Evolutionary conservation across 192 early-diverging fungal genomes (phyloP).

Genomic region (Rhizophlyctis rosea): DNA sequence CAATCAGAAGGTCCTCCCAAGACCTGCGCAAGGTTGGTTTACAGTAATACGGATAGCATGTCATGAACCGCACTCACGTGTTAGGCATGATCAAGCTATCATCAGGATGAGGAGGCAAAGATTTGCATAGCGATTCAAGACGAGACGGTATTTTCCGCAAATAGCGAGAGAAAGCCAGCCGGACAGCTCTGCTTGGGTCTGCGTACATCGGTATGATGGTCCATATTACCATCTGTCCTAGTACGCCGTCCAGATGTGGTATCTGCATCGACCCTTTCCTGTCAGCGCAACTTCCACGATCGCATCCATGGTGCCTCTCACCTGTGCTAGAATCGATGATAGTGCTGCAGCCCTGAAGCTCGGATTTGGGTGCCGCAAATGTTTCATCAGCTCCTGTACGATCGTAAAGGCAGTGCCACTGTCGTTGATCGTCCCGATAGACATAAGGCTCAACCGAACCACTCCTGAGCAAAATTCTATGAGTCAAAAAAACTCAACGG

Average conservation of each 20-base stretch:
- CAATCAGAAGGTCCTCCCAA: conserved; percentile 51
- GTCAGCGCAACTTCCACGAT: neutral
- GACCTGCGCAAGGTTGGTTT: too few relatives aligned
- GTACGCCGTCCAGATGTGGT: conserved; percentile 33
- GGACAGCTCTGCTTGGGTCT: conserved; percentile 43
- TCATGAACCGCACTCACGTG: conserved; percentile 25
- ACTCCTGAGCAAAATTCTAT: conserved; percentile 25
- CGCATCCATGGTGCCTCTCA: too few relatives aligned
- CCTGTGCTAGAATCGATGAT: conserved; percentile 32
- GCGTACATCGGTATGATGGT: conserved; percentile 49
- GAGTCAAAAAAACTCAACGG: neutral
- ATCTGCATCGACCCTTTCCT: conserved; percentile 5
- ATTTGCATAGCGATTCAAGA: conserved; percentile 32
- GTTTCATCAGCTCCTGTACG: conserved; percentile 46
- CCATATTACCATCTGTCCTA: conserved; percentile 40
- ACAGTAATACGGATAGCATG: too few relatives aligned
- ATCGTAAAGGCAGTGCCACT: conserved; percentile 21
- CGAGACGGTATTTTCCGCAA: conserved; percentile 38
- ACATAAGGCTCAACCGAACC: conserved; percentile 26
- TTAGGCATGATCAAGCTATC: conserved; percentile 42
- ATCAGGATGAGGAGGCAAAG: conserved; percentile 46
- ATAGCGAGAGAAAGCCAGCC: conserved; percentile 42
- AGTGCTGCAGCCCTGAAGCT: conserved; percentile 38
- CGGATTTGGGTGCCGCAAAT: conserved; percentile 23
- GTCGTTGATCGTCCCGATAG: conserved; percentile 37